Percentiles rank a stretch among this genome's conserved stretches.
Conservation (phyloP, 2,329 filamentous ascomycete species). For the Metarhizium album region DNA sequence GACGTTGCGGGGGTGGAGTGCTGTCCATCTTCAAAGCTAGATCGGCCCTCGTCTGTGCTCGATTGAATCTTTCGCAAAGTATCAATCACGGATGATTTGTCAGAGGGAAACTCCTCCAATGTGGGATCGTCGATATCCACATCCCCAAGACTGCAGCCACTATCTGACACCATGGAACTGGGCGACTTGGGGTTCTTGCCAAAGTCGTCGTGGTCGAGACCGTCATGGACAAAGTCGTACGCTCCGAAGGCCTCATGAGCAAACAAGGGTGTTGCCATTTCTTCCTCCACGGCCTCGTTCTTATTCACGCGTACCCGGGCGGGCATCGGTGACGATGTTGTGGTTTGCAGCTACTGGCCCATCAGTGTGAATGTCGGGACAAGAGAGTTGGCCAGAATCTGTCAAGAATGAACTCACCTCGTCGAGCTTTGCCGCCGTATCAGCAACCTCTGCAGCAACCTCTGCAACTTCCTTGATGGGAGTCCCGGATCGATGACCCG, state of each 20-base stretch:
- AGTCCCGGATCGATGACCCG: constrained; percentile 20
- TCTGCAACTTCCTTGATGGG: constrained; percentile 30
- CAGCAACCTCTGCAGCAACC: constrained; percentile 34
- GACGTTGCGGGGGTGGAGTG: constrained; percentile 24
- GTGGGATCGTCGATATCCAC: constrained; percentile 35
- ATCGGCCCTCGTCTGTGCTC: constrained; percentile 29
- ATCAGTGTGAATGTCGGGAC: constrained; percentile 11
- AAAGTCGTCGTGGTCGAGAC: constrained; percentile 17
- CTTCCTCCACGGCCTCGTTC: background rate
- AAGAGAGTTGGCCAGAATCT: background rate
- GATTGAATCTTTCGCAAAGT: constrained; percentile 35
- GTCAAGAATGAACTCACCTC: constrained; percentile 9
- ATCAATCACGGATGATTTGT: constrained; percentile 32
- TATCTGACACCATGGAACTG: constrained; percentile 9
- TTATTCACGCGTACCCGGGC: background rate
- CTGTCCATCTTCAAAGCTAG: constrained; percentile 23
- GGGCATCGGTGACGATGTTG: constrained; percentile 2
- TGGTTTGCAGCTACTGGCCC: constrained; percentile 8
- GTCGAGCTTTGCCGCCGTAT: constrained; percentile 29
- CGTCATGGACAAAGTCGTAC: constrained; percentile 24
- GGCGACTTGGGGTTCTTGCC: constrained; percentile 11
- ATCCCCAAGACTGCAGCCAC: constrained; percentile 10
- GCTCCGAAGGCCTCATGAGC: constrained; percentile 35
- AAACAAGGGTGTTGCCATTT: constrained; percentile 28
- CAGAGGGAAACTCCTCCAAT: constrained; percentile 37